Conservation (phyloP, 169 alveolate genomes). For the Plasmodium cynomolgi region DNA sequence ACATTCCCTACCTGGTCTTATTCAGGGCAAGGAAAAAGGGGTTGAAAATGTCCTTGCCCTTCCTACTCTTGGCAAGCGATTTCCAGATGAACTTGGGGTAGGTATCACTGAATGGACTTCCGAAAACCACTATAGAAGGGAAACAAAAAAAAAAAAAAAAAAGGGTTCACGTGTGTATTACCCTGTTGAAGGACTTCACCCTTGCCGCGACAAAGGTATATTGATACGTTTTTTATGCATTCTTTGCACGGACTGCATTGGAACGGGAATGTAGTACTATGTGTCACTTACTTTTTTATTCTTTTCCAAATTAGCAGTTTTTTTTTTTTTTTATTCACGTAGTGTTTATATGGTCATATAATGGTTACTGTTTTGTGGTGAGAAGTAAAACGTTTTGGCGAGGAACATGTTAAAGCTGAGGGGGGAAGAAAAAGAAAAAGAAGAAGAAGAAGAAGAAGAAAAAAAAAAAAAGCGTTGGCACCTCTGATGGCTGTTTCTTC, state of each 20-base stretch:
- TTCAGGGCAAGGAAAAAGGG: constrained; percentile 63
- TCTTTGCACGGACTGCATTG: neutral
- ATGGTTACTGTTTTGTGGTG: neutral
- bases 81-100: constrained; percentile 73
- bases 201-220: neutral
- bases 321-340: neutral
- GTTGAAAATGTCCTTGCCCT: constrained; percentile 69
- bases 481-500: neutral
- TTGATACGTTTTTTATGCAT: neutral
- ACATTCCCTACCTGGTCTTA: constrained; percentile 37
- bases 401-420: neutral
- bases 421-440: neutral
- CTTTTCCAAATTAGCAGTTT: neutral
- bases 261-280: neutral
- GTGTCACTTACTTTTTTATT: neutral
- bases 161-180: neutral
- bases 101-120: constrained; percentile 75
- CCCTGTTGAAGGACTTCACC: neutral
- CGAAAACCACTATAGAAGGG: constrained; percentile 54
- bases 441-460: too few species aligned
- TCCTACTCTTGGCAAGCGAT: constrained; percentile 55
- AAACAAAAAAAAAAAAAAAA: neutral
- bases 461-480: neutral
- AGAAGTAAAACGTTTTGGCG: neutral
- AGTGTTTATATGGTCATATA: neutral